Conservation (phyloP, 768 basidiomycete species). For the Phanerochaete sordida region DNA sequence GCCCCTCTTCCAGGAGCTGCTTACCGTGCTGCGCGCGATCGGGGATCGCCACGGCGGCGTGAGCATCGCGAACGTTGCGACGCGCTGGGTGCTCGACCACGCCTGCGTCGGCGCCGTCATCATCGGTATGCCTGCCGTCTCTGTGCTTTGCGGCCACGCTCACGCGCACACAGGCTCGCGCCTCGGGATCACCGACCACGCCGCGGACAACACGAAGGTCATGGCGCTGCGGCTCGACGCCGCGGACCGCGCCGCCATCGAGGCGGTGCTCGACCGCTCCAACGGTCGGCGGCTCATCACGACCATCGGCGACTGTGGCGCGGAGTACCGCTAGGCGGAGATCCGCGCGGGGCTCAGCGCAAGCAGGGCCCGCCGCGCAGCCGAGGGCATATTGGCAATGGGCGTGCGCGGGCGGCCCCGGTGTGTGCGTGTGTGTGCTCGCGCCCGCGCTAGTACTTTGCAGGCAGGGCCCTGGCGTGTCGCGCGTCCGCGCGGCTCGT, state of each 20-base stretch:
- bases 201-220: constrained; percentile 61
- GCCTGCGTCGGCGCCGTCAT: constrained; percentile 74
- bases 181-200: constrained; percentile 72
- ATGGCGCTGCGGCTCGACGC: constrained; percentile 55
- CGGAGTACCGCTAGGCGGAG: constrained; percentile 63
- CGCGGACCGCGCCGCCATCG: constrained; percentile 60
- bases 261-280: constrained; percentile 57
- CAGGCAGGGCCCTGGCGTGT: background rate
- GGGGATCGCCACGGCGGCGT: constrained; percentile 62
- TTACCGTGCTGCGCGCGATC: constrained; percentile 55
- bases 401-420: no score
- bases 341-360: background rate
- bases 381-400: no score
- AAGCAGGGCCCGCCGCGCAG: background rate
- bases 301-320: constrained; percentile 78
- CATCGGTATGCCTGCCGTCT: constrained; percentile 46
- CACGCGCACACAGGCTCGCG: constrained; percentile 50
- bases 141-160: background rate
- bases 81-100: constrained; percentile 82
- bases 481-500: background rate
- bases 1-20: constrained; percentile 67
- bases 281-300: constrained; percentile 59
- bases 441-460: background rate
- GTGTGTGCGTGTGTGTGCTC: no score
- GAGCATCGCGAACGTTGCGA: constrained; percentile 77